phyloP scores from a whole-genome alignment of 176 grass and related monocot species.

The Bothriochloa decipiens region DNA sequence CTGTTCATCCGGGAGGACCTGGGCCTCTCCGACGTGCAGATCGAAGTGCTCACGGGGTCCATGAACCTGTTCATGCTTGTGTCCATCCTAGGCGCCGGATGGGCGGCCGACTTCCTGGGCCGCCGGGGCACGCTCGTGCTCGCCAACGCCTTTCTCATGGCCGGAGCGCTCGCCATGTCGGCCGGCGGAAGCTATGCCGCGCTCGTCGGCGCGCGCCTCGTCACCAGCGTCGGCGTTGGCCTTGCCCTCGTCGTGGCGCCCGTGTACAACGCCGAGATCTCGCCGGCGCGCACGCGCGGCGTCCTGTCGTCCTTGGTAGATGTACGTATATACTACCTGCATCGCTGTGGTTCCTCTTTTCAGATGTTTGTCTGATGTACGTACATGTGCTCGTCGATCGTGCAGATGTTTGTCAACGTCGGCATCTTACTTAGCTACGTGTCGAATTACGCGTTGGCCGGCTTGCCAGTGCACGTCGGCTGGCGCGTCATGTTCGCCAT shows the following conservation, averaged over 20 bases:
- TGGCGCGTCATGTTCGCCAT: slow-evolving; percentile 53
- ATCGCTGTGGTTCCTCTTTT: no score
- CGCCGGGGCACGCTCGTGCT: slow-evolving; percentile 48
- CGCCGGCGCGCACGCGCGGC: slow-evolving; percentile 48
- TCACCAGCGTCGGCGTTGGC: slow-evolving; percentile 53
- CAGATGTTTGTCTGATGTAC: not conserved
- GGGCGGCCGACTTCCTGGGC: slow-evolving; percentile 42
- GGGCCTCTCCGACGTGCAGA: slow-evolving; percentile 32
- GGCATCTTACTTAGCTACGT: slow-evolving; percentile 56
- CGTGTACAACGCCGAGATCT: slow-evolving; percentile 58
- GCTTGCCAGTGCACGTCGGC: slow-evolving; percentile 38
- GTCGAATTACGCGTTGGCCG: slow-evolving; percentile 47
- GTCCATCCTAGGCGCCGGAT: slow-evolving; percentile 48
- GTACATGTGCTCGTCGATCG: not conserved
- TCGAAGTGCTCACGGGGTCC: slow-evolving; percentile 53
- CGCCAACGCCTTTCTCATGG: slow-evolving; percentile 50
- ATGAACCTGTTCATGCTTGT: slow-evolving; percentile 53
- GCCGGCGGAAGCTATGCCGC: slow-evolving; percentile 37
- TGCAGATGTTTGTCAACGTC: slow-evolving; percentile 32
- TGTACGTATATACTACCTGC: not conserved
- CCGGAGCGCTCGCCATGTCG: slow-evolving; percentile 50
- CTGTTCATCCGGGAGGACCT: slow-evolving; percentile 61
- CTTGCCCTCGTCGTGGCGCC: slow-evolving; percentile 37
- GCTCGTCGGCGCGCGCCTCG: slow-evolving; percentile 45
- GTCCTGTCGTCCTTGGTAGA: slow-evolving; percentile 17